Base-by-base conservation (phyloP, 768 basidiomycete genomes). In the Lyophyllum shimeji region DNA sequence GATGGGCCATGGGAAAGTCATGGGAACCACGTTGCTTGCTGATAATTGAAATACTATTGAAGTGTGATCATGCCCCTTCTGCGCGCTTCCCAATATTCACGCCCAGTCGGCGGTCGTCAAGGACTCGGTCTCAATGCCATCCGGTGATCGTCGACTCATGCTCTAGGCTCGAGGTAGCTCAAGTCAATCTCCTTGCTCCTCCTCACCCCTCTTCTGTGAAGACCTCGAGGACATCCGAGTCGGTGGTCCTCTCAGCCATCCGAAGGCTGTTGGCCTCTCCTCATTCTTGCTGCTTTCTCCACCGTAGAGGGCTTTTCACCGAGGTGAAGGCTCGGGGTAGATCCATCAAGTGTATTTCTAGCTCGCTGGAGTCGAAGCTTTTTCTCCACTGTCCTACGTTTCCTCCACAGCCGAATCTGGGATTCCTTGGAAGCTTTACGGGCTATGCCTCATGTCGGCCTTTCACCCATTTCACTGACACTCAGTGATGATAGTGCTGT, bases 401-500 rank as follows among this genome's bases (percentile, higher is more conserved):
- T 29, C n/a, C 37, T 51, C 44, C 20, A 15, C 25, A 46, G 23
- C 29, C 31, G 44, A 51, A 50, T 56, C 49, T 39, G 55, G 48
- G 21, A 56, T 56, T 56, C 50, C 18, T 33, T 23, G 48, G 15
- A 23, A 24, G 34, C 24, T 24, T 24, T n/a, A 15, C 40, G 39
- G 25, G 39, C 49, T 49, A 60, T 60, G 60, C 25, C 56, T 39
- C 46, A 52, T 56, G 50, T 34, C 29, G 43, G 39, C 29, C 27
- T 25, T 29, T 23, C 52, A 33, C 27, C 50, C 40, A 29, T 47
- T 34, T 52, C 52, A 34, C 47, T 57, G 42, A 52, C 55, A 13
- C 56, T 57, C 44, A 57, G 60, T 54, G 56, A 70, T 56, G 71
- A 79, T 63, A 69, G 68, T 56, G 74, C 77, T 61, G 83, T 83